Conservation (phyloP, 352 stramenopile genomes). For the Phytophthora ohioensis region DNA sequence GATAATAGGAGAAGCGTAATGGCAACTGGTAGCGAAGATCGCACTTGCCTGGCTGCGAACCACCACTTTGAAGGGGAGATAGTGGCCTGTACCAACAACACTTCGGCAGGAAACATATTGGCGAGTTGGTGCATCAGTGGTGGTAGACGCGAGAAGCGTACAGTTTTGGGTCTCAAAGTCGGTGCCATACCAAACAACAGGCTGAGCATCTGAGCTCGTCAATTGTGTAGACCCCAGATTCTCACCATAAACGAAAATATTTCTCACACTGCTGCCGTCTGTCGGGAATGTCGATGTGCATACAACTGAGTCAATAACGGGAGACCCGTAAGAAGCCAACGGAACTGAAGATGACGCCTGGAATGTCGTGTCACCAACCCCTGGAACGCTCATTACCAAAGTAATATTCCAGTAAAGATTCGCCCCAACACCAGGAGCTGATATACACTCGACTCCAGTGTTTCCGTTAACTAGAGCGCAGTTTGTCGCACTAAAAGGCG, state of each 20-base stretch:
- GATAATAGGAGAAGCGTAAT: constrained; percentile 48
- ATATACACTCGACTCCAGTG: constrained; percentile 49
- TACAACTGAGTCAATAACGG: constrained; percentile 36
- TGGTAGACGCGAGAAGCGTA: constrained; percentile 9
- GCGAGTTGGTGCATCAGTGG: neutral
- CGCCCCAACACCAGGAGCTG: constrained; percentile 46
- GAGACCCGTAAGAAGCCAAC: constrained; percentile 48
- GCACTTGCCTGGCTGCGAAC: constrained; percentile 48
- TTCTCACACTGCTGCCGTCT: constrained; percentile 30
- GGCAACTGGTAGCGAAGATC: constrained; percentile 32
- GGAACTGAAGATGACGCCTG: constrained; percentile 45
- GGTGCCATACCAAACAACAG: constrained; percentile 46
- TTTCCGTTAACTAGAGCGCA: constrained; percentile 61
- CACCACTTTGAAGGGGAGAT: constrained; percentile 47
- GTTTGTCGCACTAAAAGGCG: constrained; percentile 46
- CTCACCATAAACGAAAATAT: constrained; percentile 54
- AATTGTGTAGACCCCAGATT: constrained; percentile 49
- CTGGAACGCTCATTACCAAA: constrained; percentile 51
- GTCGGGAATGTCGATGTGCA: constrained; percentile 52
- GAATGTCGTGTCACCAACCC: constrained; percentile 50
- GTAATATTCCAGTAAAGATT: constrained; percentile 63
- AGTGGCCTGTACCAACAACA: constrained; percentile 43
- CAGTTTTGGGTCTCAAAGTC: constrained; percentile 47
- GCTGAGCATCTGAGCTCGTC: constrained; percentile 15
- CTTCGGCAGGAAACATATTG: constrained; percentile 55